Conservation (phyloP, 2,329 filamentous ascomycete genomes). For the Dactylonectria macrodidyma region DNA sequence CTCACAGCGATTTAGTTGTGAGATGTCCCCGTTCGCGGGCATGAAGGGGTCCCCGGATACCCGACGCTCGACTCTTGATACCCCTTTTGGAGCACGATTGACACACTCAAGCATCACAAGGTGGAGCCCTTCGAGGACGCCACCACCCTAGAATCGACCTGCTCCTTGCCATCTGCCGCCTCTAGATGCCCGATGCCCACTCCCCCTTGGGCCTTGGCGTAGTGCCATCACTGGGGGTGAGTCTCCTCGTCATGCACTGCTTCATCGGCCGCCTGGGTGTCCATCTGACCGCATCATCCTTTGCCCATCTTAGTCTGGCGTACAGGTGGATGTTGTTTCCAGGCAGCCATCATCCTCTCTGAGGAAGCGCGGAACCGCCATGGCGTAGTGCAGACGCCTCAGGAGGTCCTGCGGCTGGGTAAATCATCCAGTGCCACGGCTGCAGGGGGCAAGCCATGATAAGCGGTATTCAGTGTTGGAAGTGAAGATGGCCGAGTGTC, state of each 20-base stretch:
- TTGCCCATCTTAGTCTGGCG: constrained; percentile 25
- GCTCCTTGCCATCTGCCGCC: constrained; percentile 3
- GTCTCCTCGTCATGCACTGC: constrained; percentile 1
- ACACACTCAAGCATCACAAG: constrained; percentile 26
- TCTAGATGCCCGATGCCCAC: background rate
- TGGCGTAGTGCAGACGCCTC: constrained; percentile 1
- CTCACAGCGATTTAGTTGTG: background rate
- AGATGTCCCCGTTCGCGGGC: constrained; percentile 7
- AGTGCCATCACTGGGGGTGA: background rate
- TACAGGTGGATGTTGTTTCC: constrained; percentile 12
- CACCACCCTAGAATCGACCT: constrained; percentile 23
- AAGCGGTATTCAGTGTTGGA: constrained; percentile 8
- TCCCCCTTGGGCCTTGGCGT: background rate
- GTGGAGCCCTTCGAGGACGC: constrained; percentile 18
- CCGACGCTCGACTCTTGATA: constrained; percentile 41
- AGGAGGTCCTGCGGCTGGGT: background rate
- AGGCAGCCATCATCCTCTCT: constrained; percentile 13
- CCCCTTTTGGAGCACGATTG: constrained; percentile 32
- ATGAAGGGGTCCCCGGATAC: constrained; percentile 5
- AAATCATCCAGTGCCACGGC: background rate
- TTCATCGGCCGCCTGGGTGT: constrained; percentile 18
- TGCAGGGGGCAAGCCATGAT: background rate
- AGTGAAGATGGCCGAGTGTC: background rate
- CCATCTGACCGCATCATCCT: constrained; percentile 41
- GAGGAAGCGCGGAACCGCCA: constrained; percentile 4